Conservation (phyloP, 2,329 filamentous ascomycete species). For the Penicillium janthinellum region DNA sequence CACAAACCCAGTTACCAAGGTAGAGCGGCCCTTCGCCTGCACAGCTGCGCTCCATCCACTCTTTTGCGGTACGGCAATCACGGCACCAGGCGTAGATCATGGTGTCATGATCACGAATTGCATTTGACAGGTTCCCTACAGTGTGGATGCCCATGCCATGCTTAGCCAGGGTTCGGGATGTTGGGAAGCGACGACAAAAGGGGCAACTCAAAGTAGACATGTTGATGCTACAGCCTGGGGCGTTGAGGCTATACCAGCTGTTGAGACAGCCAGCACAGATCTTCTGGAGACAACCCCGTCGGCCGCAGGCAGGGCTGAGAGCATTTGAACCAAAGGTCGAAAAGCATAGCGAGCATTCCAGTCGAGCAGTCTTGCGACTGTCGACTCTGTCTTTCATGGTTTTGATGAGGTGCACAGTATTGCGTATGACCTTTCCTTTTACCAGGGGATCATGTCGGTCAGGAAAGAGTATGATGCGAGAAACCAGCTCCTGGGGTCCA, state of each 20-base stretch:
- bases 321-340: conserved; percentile 36
- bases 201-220: neutral
- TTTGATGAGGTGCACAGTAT: neutral
- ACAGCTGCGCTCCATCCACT: conserved; percentile 49
- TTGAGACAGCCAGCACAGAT: conserved; percentile 47
- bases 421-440: neutral
- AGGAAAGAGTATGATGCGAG: neutral
- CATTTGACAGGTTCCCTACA: neutral
- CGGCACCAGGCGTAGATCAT: conserved; percentile 56
- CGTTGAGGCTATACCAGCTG: conserved; percentile 32
- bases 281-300: conserved; percentile 47
- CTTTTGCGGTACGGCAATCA: conserved; percentile 47
- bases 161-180: neutral
- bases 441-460: neutral
- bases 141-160: neutral
- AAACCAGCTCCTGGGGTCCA: neutral
- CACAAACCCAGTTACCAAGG: neutral
- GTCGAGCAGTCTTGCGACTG: neutral
- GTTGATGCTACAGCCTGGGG: neutral
- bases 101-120: conserved; percentile 32
- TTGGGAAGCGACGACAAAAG: neutral
- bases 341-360: conserved; percentile 46
- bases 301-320: conserved; percentile 50
- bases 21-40: conserved; percentile 41
- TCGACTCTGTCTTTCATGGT: neutral